Evolutionary conservation across 1,284 basidiomycete species (phyloP).

Genomic region (Rhizoctonia solani): DNA sequence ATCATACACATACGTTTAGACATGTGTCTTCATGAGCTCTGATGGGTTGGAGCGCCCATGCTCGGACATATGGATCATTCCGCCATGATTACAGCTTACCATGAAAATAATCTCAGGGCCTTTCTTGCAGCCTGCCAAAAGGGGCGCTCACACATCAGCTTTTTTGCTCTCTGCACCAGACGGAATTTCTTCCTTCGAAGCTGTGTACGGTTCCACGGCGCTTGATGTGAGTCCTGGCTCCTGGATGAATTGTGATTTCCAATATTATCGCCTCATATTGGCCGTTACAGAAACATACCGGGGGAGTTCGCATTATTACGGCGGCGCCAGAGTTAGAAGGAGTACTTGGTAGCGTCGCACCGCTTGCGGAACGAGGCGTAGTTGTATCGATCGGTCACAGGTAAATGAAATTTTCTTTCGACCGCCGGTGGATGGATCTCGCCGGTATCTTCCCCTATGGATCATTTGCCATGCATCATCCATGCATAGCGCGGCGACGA

Average conservation of each 20-base stretch:
- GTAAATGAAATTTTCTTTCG: constrained; percentile 47
- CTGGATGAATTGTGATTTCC: neutral
- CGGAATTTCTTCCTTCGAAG: constrained; percentile 63
- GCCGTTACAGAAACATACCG: constrained; percentile 44
- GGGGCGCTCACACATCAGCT: constrained; percentile 76
- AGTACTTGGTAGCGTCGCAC: constrained; percentile 68
- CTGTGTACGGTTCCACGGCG: constrained; percentile 65
- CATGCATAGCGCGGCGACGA: neutral
- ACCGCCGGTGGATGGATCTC: neutral
- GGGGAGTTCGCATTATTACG: constrained; percentile 81
- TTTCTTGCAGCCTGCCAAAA: constrained; percentile 77
- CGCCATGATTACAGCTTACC: too few species aligned
- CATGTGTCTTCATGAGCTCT: neutral
- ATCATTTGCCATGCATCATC: neutral
- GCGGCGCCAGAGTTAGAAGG: constrained; percentile 85
- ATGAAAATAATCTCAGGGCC: constrained; percentile 56
- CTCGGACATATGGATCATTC: neutral
- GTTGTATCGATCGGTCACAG: constrained; percentile 86
- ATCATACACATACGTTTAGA: neutral
- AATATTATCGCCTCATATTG: neutral
- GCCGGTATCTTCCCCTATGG: neutral
- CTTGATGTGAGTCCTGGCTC: constrained; percentile 34
- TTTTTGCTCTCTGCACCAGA: constrained; percentile 67
- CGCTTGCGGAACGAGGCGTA: constrained; percentile 67
- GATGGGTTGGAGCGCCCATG: neutral